Conservation (phyloP, 2,329 filamentous ascomycete genomes). For the Botrytis deweyae region DNA sequence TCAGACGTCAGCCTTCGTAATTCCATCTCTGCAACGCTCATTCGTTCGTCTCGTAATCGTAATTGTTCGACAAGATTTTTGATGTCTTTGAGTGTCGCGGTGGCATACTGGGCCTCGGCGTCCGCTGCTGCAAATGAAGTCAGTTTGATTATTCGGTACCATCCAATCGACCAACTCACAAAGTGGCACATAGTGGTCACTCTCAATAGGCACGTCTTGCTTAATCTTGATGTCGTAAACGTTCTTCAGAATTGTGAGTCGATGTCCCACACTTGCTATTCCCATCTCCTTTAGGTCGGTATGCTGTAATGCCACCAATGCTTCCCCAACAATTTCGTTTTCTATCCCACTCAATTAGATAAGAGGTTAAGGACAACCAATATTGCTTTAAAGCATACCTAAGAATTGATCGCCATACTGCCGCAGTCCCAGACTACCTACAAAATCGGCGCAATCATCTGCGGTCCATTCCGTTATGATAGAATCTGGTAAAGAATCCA, state of each 20-base stretch:
- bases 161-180: slow-evolving; percentile 58
- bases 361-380: neutral
- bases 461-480: slow-evolving; percentile 78
- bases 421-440: slow-evolving; percentile 72
- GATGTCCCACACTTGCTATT: slow-evolving; percentile 87
- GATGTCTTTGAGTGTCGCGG: slow-evolving; percentile 90
- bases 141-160: neutral
- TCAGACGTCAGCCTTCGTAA: slow-evolving; percentile 82
- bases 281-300: slow-evolving; percentile 96
- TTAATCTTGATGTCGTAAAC: slow-evolving; percentile 96
- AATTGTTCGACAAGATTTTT: slow-evolving; percentile 87
- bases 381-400: slow-evolving; percentile 54
- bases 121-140: slow-evolving; percentile 69
- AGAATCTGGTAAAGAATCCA: slow-evolving; percentile 68
- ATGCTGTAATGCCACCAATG: slow-evolving; percentile 82
- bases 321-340: slow-evolving; percentile 92
- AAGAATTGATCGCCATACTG: slow-evolving; percentile 83
- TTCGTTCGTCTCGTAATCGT: slow-evolving; percentile 84
- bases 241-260: slow-evolving; percentile 89
- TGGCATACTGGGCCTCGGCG: slow-evolving; percentile 78
- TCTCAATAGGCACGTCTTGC: slow-evolving; percentile 86
- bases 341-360: slow-evolving; percentile 53
- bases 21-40: slow-evolving; percentile 79
- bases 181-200: slow-evolving; percentile 88
- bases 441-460: slow-evolving; percentile 88